phyloP scores from a whole-genome alignment of 164 flowering plant genomes.

The Houttuynia cordata region DNA sequence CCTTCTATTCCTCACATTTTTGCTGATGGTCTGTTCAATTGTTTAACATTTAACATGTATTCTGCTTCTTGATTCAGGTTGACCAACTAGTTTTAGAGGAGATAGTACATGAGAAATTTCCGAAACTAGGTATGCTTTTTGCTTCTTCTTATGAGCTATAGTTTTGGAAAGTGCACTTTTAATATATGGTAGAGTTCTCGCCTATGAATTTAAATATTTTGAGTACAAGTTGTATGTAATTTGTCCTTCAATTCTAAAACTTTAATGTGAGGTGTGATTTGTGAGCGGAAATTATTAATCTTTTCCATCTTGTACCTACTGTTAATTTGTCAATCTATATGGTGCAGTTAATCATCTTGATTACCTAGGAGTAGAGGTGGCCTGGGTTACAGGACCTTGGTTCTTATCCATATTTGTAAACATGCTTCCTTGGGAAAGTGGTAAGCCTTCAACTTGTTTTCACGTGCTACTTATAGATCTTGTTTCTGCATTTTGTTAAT shows the following conservation, averaged over 20 bases:
- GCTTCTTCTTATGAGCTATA: neutral
- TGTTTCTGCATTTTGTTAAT: neutral
- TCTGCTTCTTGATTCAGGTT: conserved; percentile 32
- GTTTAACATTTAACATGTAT: too few relatives aligned
- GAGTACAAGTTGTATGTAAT: neutral
- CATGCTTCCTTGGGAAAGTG: conserved; percentile 99
- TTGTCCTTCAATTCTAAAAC: too few relatives aligned
- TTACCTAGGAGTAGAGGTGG: conserved; percentile 84
- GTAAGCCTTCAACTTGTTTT: conserved; percentile 7
- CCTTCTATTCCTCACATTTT: too few relatives aligned
- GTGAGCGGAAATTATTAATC: too few relatives aligned
- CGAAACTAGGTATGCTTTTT: conserved; percentile 49
- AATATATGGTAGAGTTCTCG: neutral
- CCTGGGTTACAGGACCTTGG: conserved; percentile 98
- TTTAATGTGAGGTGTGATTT: too few relatives aligned
- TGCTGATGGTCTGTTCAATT: too few relatives aligned
- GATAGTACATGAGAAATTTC: conserved; percentile 69
- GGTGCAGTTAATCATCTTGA: conserved; percentile 91
- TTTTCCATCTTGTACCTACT: too few relatives aligned
- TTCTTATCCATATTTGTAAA: conserved; percentile 94
- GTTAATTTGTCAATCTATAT: neutral
- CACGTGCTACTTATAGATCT: neutral
- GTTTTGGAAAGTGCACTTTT: neutral
- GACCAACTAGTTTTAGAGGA: conserved; percentile 98
- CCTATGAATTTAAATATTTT: neutral